Conservation (phyloP, 257 asterid genomes). For the Eustoma russellianum region DNA sequence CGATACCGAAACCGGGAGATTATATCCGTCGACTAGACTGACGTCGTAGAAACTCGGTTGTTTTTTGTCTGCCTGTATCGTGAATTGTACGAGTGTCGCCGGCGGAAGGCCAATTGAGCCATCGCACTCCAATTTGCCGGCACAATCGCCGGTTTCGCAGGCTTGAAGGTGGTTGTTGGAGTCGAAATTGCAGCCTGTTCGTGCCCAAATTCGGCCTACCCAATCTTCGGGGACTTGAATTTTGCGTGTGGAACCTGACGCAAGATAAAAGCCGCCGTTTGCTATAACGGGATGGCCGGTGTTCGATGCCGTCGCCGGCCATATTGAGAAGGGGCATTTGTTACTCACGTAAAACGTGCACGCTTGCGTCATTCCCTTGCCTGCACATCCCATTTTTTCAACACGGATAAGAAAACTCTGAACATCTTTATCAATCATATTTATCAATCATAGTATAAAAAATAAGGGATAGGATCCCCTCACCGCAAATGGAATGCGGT, state of each 20-base stretch:
- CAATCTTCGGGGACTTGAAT: conserved; percentile 46
- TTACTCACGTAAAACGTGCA: conserved; percentile 53
- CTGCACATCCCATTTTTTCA: conserved; percentile 15
- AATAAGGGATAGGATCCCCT: too few species aligned
- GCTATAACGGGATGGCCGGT: conserved; percentile 56
- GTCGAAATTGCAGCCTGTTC: conserved; percentile 62
- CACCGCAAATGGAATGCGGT: too few species aligned
- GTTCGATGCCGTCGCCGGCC: conserved; percentile 86
- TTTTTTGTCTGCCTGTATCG: conserved; percentile 34
- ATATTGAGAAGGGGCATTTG: conserved; percentile 71
- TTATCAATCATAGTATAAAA: too few species aligned
- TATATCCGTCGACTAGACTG: conserved; percentile 76
- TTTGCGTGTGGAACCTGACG: conserved; percentile 24
- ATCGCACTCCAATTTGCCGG: conserved; percentile 47
- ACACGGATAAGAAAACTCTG: too few species aligned
- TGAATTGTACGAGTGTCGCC: conserved; percentile 51
- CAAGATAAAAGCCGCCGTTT: conserved; percentile 64
- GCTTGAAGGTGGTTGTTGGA: conserved; percentile 20
- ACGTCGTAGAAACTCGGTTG: conserved; percentile 63
- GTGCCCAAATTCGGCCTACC: conserved; percentile 86
- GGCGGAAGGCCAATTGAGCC: conserved; percentile 74
- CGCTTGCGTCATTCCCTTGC: conserved; percentile 23
- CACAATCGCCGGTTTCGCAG: conserved; percentile 84
- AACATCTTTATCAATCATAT: too few species aligned
- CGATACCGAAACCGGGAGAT: conserved; percentile 55